Conservation (phyloP, 257 asterid species). For the Solanum gracilifrons region DNA sequence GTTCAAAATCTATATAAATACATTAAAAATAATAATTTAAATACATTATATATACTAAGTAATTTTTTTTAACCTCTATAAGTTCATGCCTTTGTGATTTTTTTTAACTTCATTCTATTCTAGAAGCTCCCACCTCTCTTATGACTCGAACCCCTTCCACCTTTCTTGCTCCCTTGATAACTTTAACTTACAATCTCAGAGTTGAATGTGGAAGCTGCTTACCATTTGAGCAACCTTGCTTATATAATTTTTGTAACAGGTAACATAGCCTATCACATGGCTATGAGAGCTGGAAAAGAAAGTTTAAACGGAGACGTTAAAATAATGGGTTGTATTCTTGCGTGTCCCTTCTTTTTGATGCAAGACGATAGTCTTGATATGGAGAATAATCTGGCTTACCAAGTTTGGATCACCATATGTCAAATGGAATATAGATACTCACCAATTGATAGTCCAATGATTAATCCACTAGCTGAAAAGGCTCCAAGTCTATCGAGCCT, state of each 20-base stretch:
- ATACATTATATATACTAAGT: too few species aligned
- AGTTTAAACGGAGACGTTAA: background rate
- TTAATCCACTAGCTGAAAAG: background rate
- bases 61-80: too few species aligned
- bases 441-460: background rate
- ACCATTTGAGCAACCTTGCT: too few species aligned
- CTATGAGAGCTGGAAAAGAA: slow-evolving; percentile 10
- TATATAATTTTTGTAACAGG: background rate
- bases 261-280: slow-evolving; percentile 19
- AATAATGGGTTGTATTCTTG: slow-evolving; percentile 7
- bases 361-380: background rate
- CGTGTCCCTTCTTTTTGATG: slow-evolving; percentile 5
- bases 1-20: too few species aligned
- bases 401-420: background rate
- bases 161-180: too few species aligned
- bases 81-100: background rate
- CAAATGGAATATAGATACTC: background rate
- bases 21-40: too few species aligned
- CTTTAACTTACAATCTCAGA: too few species aligned
- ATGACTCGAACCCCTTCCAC: too few species aligned
- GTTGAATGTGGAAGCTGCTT: too few species aligned
- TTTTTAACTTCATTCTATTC: background rate
- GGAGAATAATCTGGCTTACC: background rate
- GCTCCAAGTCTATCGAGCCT: background rate
- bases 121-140: too few species aligned